Conservation (phyloP, 1,284 basidiomycete species). For the Exobasidium cylindrosporum region DNA sequence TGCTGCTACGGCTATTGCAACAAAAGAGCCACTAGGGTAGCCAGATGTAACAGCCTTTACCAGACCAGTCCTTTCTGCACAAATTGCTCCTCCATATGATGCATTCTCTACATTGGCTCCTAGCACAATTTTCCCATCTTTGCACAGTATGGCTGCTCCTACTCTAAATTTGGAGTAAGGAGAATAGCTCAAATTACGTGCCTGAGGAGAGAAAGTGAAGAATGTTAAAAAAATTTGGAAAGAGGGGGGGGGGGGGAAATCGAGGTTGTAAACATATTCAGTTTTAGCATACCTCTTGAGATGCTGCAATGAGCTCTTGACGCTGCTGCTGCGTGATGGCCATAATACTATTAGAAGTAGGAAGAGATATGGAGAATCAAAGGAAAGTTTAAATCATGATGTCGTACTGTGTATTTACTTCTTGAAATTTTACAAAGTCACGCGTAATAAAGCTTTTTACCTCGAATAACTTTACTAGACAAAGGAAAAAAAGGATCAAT, state of each 20-base stretch:
- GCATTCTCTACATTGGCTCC: slow-evolving; percentile 89
- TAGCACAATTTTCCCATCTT: slow-evolving; percentile 70
- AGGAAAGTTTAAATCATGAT: too few species aligned
- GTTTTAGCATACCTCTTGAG: not conserved
- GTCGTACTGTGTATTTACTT: too few species aligned
- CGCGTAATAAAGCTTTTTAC: too few species aligned
- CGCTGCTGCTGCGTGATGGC: not conserved
- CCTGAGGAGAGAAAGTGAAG: slow-evolving; percentile 21
- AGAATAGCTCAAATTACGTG: slow-evolving; percentile 42
- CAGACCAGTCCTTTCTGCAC: slow-evolving; percentile 50
- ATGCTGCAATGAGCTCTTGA: not conserved
- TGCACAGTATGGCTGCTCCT: slow-evolving; percentile 73
- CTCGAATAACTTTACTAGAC: too few species aligned
- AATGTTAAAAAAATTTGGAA: too few species aligned
- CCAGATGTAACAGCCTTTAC: slow-evolving; percentile 19
- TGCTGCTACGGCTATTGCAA: slow-evolving; percentile 36
- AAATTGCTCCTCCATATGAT: slow-evolving; percentile 66
- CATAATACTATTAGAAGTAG: not conserved
- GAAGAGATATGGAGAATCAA: too few species aligned
- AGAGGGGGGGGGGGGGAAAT: too few species aligned
- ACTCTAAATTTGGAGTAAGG: slow-evolving; percentile 71
- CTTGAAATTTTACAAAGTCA: too few species aligned
- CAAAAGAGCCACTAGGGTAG: not conserved
- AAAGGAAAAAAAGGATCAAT: too few species aligned
- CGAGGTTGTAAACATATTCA: too few species aligned